Conservation (phyloP, 2,329 filamentous ascomycete genomes). For the Elsinoe fawcettii region DNA sequence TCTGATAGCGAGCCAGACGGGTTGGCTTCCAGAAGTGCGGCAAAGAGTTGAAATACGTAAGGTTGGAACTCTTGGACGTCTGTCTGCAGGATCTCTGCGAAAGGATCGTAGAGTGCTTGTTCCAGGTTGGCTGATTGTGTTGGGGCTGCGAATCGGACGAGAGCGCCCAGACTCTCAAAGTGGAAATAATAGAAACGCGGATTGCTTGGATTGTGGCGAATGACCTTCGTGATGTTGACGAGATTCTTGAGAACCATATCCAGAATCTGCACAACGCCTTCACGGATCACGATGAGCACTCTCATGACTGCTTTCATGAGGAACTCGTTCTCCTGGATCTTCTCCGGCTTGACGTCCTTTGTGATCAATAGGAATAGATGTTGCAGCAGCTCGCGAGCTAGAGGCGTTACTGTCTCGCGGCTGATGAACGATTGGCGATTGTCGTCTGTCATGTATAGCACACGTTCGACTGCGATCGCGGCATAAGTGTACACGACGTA, state of each 20-base stretch:
- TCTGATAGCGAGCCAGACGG: conserved; percentile 68
- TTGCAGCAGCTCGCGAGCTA: conserved; percentile 76
- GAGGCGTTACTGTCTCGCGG: conserved; percentile 66
- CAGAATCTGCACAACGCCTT: conserved; percentile 64
- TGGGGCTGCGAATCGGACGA: conserved; percentile 68
- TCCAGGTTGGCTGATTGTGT: conserved; percentile 67
- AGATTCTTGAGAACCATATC: conserved; percentile 77
- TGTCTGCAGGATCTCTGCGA: conserved; percentile 69
- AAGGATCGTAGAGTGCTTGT: conserved; percentile 71
- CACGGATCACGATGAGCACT: conserved; percentile 87
- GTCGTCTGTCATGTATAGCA: conserved; percentile 73
- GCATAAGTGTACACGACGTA: conserved; percentile 98
- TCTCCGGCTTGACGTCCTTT: conserved; percentile 73
- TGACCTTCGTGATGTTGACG: conserved; percentile 81
- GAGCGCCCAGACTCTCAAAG: conserved; percentile 86
- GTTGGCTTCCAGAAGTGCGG: conserved; percentile 80
- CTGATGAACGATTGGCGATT: conserved; percentile 71
- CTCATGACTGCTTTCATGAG: conserved; percentile 98
- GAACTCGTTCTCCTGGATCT: conserved; percentile 98
- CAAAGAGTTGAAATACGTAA: conserved; percentile 92
- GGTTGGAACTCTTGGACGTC: conserved; percentile 92
- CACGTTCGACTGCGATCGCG: conserved; percentile 90
- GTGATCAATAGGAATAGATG: conserved; percentile 90
- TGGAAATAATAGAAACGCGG: conserved; percentile 98
- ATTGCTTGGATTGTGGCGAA: conserved; percentile 92